Evolutionary conservation across 257 asterid species (phyloP).

Genomic region (Fraxinus anomala): DNA sequence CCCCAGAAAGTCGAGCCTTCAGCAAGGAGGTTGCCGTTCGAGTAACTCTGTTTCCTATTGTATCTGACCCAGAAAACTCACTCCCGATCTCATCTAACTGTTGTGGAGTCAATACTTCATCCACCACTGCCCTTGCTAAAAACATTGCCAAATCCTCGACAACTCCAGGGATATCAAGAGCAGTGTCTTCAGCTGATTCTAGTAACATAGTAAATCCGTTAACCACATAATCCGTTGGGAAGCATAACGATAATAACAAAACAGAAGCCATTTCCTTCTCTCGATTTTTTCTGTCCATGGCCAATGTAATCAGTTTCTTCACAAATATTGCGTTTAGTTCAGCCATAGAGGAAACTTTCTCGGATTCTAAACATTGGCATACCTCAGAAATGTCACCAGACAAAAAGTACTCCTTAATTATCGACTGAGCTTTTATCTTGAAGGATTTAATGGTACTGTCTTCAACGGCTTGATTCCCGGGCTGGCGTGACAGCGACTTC

Average conservation of each 20-base stretch:
- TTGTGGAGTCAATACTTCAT: slow-evolving; percentile 82
- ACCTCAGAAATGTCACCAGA: slow-evolving; percentile 82
- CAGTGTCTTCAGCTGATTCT: slow-evolving; percentile 90
- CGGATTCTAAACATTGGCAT: slow-evolving; percentile 73
- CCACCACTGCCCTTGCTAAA: slow-evolving; percentile 80
- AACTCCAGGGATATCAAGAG: slow-evolving; percentile 72
- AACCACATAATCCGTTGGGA: slow-evolving; percentile 78
- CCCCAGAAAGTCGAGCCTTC: slow-evolving; percentile 79
- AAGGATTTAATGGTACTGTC: slow-evolving; percentile 55
- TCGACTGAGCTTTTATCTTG: slow-evolving; percentile 68
- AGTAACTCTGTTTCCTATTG: slow-evolving; percentile 65
- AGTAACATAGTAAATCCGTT: slow-evolving; percentile 67
- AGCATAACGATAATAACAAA: slow-evolving; percentile 67
- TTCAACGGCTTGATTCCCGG: slow-evolving; percentile 48
- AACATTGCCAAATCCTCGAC: slow-evolving; percentile 90
- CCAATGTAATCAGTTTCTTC: slow-evolving; percentile 75
- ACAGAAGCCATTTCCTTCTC: slow-evolving; percentile 97
- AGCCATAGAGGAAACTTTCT: slow-evolving; percentile 40
- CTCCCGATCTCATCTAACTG: slow-evolving; percentile 75
- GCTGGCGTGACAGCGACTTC: slow-evolving; percentile 50
- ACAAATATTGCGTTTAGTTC: slow-evolving; percentile 77
- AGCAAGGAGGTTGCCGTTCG: slow-evolving; percentile 70
- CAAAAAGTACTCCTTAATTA: slow-evolving; percentile 75
- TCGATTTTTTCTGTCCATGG: slow-evolving; percentile 86
- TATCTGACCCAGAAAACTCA: slow-evolving; percentile 51